phyloP scores from a whole-genome alignment of 1,139 yeast species.

The Candida tropicalis region DNA sequence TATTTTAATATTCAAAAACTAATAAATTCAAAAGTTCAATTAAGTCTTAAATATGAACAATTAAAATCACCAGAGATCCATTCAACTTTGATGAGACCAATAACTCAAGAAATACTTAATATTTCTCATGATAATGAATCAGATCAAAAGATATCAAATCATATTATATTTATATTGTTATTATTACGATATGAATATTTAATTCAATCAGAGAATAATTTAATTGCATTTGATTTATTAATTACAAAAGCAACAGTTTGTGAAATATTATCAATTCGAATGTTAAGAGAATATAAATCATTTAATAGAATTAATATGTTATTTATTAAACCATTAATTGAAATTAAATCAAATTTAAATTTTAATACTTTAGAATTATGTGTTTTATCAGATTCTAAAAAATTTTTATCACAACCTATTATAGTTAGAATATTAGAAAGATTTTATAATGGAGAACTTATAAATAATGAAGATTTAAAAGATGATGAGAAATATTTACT shows the following conservation, averaged over 20 bases:
- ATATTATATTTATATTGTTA: constrained; percentile 37
- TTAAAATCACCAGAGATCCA: constrained; percentile 56
- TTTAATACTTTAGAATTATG: constrained; percentile 59
- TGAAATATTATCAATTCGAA: constrained; percentile 55
- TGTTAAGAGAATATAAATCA: constrained; percentile 52
- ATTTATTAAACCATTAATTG: constrained; percentile 46
- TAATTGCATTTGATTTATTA: constrained; percentile 52
- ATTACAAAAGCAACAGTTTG: constrained; percentile 56
- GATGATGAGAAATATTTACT: constrained; percentile 30
- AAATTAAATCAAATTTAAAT: constrained; percentile 13
- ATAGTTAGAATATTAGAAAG: constrained; percentile 52
- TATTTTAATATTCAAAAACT: constrained; percentile 41
- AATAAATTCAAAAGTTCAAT: constrained; percentile 44
- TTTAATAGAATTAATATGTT: constrained; percentile 46
- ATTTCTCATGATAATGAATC: constrained; percentile 8
- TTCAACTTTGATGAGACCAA: constrained; percentile 52
- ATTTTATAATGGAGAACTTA: constrained; percentile 56
- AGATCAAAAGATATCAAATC: constrained; percentile 24
- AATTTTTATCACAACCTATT: constrained; percentile 58
- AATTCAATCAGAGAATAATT: constrained; percentile 51
- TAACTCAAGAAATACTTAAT: constrained; percentile 34
- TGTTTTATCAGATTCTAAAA: constrained; percentile 55
- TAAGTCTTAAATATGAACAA: constrained; percentile 58
- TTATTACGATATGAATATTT: constrained; percentile 45
- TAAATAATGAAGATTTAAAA: constrained; percentile 23